Base-by-base conservation (phyloP, 129 eudicot species). In the Flaveria trinervia region DNA sequence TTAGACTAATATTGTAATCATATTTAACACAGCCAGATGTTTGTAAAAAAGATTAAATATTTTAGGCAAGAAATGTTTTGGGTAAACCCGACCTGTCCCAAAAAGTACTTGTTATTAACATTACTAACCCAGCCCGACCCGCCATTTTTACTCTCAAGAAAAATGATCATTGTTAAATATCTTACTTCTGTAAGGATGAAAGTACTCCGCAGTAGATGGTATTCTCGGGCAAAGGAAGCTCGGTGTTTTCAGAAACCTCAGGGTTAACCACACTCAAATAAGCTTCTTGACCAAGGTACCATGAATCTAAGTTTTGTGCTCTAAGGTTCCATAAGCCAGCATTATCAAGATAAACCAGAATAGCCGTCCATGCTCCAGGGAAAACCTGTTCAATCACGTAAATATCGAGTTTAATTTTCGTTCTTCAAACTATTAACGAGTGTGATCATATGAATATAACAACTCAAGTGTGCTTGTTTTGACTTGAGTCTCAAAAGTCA, bases 221-320 rank as follows among this genome's bases (percentile, higher is more conserved):
- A 68, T 94, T 91, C 9, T 79, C 91, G 0, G 98, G 97, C 88
- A 91, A 72, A 65, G 88, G 86, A 65, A 72, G 77, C 86, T 88
- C 98, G 9, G 76, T 61, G 62, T 84, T 83, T 81, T 94, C 98
- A 3, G 83, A 71, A 23, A 73, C 82, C 84, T 93, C 92, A 3
- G 92, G 93, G 84, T 94, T 91, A 65, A 89, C 88, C 78, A 86
- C 97, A 61, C 89, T 94, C 72, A 94, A 23, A 55, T 94, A 94
- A 84, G 79, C 90, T 83, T 94, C 98, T 84, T 94, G 98, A 49
- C 98, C 98, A 22, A 94, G 89, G 78, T 91, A 87, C 98, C 98
- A 91, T 48, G 98, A 84, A 83, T 94, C 93, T 14, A 94, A 88
- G 66, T 94, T 94, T 81, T 94, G 90, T 52, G 96, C 80, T 13